Evolutionary conservation across 2,329 filamentous ascomycete species (phyloP).

Genomic region (Fonsecaea multimorphosa): DNA sequence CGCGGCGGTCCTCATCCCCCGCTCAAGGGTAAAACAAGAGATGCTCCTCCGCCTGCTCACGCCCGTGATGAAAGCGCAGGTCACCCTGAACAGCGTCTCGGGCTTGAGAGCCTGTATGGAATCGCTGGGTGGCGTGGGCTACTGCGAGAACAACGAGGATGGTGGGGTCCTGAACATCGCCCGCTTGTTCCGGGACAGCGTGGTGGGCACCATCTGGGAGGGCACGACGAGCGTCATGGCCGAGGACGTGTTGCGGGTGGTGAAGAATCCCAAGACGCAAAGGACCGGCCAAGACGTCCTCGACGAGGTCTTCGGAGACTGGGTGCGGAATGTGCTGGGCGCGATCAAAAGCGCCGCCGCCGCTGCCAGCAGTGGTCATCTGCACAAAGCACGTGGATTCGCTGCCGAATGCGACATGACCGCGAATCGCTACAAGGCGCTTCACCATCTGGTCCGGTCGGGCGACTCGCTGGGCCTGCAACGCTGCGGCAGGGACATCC

Average conservation of each 20-base stretch:
- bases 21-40: conserved; percentile 33
- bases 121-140: conserved; percentile 43
- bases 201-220: conserved; percentile 71
- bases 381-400: not conserved
- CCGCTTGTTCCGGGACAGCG: conserved; percentile 68
- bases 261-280: conserved; percentile 24
- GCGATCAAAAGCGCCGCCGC: conserved; percentile 7
- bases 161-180: conserved; percentile 70
- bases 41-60: conserved; percentile 44
- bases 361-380: not conserved
- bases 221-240: conserved; percentile 69
- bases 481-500: conserved; percentile 28
- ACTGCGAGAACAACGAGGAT: conserved; percentile 45
- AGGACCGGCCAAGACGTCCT: conserved; percentile 11
- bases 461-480: conserved; percentile 16
- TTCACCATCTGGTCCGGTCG: conserved; percentile 20
- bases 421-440: conserved; percentile 21
- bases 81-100: conserved; percentile 31
- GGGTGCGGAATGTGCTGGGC: conserved; percentile 20
- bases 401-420: conserved; percentile 15
- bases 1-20: conserved; percentile 37
- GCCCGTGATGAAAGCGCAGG: conserved; percentile 45
- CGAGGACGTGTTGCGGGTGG: conserved; percentile 34
- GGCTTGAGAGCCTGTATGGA: conserved; percentile 43
- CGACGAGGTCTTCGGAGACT: conserved; percentile 24